phyloP scores from a whole-genome alignment of 176 grass and related monocot genomes.

The Aegilops umbellulata region DNA sequence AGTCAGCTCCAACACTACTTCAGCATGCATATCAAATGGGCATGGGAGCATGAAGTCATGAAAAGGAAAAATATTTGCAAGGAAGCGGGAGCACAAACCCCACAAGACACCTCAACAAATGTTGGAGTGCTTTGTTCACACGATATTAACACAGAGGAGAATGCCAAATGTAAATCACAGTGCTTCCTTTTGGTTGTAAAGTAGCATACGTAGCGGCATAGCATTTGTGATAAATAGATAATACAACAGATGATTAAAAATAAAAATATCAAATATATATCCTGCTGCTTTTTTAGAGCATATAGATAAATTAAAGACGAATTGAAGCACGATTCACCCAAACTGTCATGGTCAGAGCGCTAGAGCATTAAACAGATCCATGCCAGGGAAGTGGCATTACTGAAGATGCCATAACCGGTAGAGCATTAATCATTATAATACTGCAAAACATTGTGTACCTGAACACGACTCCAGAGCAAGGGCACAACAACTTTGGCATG shows the following conservation, averaged over 20 bases:
- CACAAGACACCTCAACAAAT: not conserved
- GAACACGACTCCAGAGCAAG: constrained; percentile 98
- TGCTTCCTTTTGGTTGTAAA: not conserved
- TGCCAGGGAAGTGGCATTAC: not conserved
- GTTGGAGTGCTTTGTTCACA: not conserved
- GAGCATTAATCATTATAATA: constrained; percentile 8
- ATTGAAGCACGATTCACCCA: not conserved
- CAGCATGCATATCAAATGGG: not conserved
- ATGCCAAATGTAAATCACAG: not conserved
- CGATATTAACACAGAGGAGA: constrained; percentile 4
- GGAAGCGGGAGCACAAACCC: not conserved
- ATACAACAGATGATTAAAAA: not conserved
- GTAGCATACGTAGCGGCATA: not conserved
- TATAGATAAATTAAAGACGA: constrained; percentile 19
- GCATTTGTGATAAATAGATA: not conserved
- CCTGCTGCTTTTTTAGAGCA: not conserved
- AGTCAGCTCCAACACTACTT: not conserved
- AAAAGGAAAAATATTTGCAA: constrained; percentile 16
- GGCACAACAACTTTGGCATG: constrained; percentile 92
- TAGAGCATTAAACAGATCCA: not conserved
- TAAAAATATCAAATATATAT: not conserved
- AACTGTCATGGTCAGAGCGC: not conserved
- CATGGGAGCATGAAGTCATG: not conserved
- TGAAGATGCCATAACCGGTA: constrained; percentile 3
- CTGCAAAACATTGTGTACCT: constrained; percentile 45